phyloP scores from a whole-genome alignment of 228 moss, liverwort and hornwort species.

The Sphagnum fallax region DNA sequence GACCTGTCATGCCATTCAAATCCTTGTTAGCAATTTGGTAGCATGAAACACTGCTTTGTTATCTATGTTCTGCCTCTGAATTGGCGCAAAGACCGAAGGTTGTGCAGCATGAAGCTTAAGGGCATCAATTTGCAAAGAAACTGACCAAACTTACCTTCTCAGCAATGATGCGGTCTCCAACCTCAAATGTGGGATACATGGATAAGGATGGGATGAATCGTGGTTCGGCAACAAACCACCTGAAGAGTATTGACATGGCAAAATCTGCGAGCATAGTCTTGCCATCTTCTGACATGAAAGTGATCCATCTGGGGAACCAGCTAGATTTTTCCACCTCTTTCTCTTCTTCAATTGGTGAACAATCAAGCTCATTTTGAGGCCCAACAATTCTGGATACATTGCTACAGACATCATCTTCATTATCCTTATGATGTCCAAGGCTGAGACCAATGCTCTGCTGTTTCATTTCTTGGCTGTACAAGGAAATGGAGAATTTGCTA shows the following conservation, averaged over 20 bases:
- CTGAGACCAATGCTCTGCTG: slow-evolving; percentile 24
- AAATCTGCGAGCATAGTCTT: slow-evolving; percentile 86
- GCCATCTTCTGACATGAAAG: slow-evolving; percentile 80
- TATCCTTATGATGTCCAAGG: slow-evolving; percentile 10
- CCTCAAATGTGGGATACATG: slow-evolving; percentile 98
- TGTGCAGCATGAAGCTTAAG: neutral
- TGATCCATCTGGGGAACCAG: slow-evolving; percentile 82
- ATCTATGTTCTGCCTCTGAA: neutral
- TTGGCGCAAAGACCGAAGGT: too few species aligned
- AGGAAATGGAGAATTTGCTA: slow-evolving; percentile 18
- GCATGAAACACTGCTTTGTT: neutral
- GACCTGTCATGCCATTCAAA: slow-evolving; percentile 23
- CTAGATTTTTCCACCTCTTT: slow-evolving; percentile 11
- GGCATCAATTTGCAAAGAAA: neutral
- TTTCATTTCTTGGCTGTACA: slow-evolving; percentile 6
- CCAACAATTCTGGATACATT: slow-evolving; percentile 5
- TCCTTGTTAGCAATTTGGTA: neutral
- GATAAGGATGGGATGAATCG: slow-evolving; percentile 96
- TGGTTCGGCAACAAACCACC: slow-evolving; percentile 97
- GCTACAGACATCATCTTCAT: slow-evolving; percentile 10
- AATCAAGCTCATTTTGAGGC: slow-evolving; percentile 12
- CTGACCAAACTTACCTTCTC: slow-evolving; percentile 63
- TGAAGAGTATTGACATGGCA: slow-evolving; percentile 79
- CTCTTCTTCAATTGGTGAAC: slow-evolving; percentile 19
- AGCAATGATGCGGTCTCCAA: slow-evolving; percentile 95